Evolutionary conservation across 768 basidiomycete genomes (phyloP).

Genomic region (Agaricus blazei): DNA sequence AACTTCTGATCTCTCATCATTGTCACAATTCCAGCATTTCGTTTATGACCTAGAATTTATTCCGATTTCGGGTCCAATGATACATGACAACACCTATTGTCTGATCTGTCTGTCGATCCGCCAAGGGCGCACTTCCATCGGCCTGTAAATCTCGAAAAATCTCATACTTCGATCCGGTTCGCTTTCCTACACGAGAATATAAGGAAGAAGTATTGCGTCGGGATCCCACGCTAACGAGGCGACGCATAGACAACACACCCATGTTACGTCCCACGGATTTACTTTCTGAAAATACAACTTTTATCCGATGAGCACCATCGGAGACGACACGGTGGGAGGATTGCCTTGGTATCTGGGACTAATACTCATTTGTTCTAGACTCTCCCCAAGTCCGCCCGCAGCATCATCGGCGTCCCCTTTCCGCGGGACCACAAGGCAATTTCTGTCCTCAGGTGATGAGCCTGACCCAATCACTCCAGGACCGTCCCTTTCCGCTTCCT

Average conservation of each 20-base stretch:
- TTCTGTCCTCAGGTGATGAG: slow-evolving; percentile 7
- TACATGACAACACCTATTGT: too few relatives aligned
- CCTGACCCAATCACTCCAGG: not conserved
- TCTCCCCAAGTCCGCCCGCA: slow-evolving; percentile 49
- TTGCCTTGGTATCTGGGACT: slow-evolving; percentile 43
- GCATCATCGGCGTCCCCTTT: slow-evolving; percentile 22
- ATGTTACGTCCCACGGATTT: not conserved
- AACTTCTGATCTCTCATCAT: too few relatives aligned
- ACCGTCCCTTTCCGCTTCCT: slow-evolving; percentile 19
- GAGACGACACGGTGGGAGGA: slow-evolving; percentile 6
- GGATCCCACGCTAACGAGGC: not conserved
- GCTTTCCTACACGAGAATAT: not conserved
- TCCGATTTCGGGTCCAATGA: too few relatives aligned
- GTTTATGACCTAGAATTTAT: too few relatives aligned
- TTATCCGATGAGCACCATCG: not conserved
- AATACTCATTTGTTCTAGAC: slow-evolving; percentile 81
- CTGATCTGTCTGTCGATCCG: not conserved
- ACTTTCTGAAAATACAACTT: not conserved
- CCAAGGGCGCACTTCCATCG: not conserved
- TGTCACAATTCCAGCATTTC: too few relatives aligned
- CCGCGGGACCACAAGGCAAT: slow-evolving; percentile 15
- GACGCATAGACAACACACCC: not conserved
- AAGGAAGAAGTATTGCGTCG: not conserved
- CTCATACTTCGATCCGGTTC: not conserved
- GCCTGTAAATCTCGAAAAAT: not conserved